Evolutionary conservation across 352 stramenopile species (phyloP).

Genomic region (Phytophthora sansomeana): DNA sequence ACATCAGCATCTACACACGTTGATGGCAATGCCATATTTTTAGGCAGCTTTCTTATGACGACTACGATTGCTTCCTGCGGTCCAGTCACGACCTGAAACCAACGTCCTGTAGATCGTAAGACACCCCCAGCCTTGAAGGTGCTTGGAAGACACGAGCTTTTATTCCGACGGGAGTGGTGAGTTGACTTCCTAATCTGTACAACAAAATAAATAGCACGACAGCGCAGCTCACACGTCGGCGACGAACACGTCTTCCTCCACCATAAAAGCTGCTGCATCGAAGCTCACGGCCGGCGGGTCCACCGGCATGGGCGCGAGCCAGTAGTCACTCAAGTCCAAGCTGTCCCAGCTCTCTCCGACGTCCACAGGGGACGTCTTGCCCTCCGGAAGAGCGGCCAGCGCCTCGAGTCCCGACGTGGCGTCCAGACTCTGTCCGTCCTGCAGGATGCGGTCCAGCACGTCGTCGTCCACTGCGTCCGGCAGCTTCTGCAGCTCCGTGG

Average conservation of each 20-base stretch:
- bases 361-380: conserved; percentile 51
- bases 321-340: conserved; percentile 40
- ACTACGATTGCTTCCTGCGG: too few relatives aligned
- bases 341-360: conserved; percentile 44
- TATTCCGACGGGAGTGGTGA: conserved; percentile 14
- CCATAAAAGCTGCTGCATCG: conserved; percentile 26
- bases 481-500: conserved; percentile 5
- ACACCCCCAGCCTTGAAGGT: neutral
- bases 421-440: conserved; percentile 30
- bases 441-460: conserved; percentile 22
- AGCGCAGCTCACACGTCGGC: conserved; percentile 41
- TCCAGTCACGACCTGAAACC: too few relatives aligned
- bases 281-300: conserved; percentile 32
- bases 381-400: conserved; percentile 23
- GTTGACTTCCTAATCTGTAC: conserved; percentile 26
- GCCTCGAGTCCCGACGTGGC: conserved; percentile 24
- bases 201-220: conserved; percentile 40
- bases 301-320: conserved; percentile 21
- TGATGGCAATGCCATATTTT: conserved; percentile 18
- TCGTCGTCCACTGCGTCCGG: conserved; percentile 22
- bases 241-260: conserved; percentile 45
- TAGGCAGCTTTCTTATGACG: conserved; percentile 18
- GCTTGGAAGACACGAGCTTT: conserved; percentile 7
- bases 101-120: neutral
- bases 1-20: neutral